phyloP scores from a whole-genome alignment of 2,329 filamentous ascomycete species.

The Colletotrichum agaves region DNA sequence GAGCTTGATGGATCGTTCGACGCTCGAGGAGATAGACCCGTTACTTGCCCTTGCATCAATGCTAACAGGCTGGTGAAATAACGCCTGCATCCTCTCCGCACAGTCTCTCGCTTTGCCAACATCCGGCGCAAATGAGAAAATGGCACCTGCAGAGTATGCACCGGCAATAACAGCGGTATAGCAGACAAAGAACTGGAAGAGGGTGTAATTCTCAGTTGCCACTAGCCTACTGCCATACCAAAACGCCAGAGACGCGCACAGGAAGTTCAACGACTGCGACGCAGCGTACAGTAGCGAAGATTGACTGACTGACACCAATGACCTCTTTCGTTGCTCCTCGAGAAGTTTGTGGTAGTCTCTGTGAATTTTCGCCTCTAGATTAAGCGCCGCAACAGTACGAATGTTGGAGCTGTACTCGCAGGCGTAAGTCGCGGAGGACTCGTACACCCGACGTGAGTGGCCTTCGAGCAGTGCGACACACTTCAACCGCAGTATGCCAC shows the following conservation, averaged over 20 bases:
- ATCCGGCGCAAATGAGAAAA: slow-evolving; percentile 90
- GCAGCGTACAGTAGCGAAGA: slow-evolving; percentile 84
- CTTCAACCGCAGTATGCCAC: slow-evolving; percentile 90
- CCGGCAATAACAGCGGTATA: slow-evolving; percentile 91
- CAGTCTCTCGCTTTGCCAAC: slow-evolving; percentile 94
- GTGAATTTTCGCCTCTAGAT: slow-evolving; percentile 85
- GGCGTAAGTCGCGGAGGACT: slow-evolving; percentile 86
- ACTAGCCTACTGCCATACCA: slow-evolving; percentile 90
- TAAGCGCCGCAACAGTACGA: slow-evolving; percentile 90
- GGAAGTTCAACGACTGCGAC: slow-evolving; percentile 85
- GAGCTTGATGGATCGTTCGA: slow-evolving; percentile 88
- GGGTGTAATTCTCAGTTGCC: slow-evolving; percentile 73
- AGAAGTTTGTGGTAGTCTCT: slow-evolving; percentile 73
- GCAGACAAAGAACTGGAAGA: slow-evolving; percentile 93
- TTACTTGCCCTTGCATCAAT: slow-evolving; percentile 85
- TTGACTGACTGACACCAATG: slow-evolving; percentile 77
- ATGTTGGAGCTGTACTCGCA: slow-evolving; percentile 95
- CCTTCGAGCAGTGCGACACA: slow-evolving; percentile 82
- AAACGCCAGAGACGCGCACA: slow-evolving; percentile 87
- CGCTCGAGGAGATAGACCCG: slow-evolving; percentile 69
- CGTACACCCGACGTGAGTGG: slow-evolving; percentile 80
- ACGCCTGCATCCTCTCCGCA: slow-evolving; percentile 79
- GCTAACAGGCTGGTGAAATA: slow-evolving; percentile 83
- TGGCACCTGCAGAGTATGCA: slow-evolving; percentile 88
- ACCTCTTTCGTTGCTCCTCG: slow-evolving; percentile 73